A percentile compares a stretch with the other conserved stretches of the same genome.
Evolutionary conservation across 805 yeast genomes (phyloP).

Genomic region (Monosporozyma aerobia): DNA sequence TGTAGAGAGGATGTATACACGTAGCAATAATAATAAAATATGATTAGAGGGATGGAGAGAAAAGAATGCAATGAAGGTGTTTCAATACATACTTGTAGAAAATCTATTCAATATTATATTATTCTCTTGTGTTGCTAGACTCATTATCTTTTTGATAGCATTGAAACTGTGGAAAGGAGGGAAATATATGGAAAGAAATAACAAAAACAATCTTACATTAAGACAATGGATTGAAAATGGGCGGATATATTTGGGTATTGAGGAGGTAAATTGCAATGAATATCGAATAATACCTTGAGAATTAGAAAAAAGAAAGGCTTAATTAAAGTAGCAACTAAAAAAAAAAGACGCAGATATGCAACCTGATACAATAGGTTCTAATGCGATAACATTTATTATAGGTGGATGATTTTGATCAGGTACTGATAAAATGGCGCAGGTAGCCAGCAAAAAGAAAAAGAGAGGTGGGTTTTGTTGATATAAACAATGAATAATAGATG

Average conservation of each 20-base stretch:
- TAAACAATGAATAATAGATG: background rate
- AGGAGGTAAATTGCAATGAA: background rate
- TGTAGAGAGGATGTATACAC: background rate
- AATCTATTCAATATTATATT: background rate
- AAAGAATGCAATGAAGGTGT: background rate
- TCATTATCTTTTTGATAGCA: background rate
- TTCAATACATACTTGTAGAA: background rate
- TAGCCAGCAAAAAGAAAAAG: background rate
- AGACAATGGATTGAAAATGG: background rate
- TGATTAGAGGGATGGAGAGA: background rate
- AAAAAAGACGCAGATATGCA: background rate
- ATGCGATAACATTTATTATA: background rate
- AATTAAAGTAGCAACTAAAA: background rate
- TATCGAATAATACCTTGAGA: background rate
- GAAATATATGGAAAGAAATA: background rate
- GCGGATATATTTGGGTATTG: background rate
- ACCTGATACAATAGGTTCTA: background rate
- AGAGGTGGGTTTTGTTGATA: background rate
- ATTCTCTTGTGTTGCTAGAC: background rate
- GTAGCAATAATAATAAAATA: background rate
- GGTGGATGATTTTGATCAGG: background rate
- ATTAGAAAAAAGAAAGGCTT: background rate
- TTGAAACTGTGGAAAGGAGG: background rate
- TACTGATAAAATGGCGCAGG: conserved; percentile 1
- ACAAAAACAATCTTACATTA: background rate